Conservation (phyloP, 495 filamentous ascomycete species). For the Aspergillus mulundensis region DNA sequence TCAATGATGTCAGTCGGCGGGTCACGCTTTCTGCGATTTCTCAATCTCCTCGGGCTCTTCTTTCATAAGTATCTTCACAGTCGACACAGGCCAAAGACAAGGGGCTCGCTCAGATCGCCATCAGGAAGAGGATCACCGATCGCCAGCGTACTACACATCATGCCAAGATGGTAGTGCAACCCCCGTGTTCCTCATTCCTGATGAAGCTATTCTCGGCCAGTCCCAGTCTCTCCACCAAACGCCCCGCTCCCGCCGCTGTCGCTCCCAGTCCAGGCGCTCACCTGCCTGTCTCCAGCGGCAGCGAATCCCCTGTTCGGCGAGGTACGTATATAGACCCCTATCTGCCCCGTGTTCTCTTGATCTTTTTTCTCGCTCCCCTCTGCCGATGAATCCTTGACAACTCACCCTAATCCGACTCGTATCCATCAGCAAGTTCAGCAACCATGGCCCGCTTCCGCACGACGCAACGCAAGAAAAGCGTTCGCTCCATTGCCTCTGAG, state of each 20-base stretch:
- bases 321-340: constrained; percentile 3
- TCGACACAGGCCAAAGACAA: background rate
- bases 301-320: background rate
- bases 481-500: constrained; percentile 28
- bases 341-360: background rate
- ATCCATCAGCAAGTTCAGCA: background rate
- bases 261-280: background rate
- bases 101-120: background rate
- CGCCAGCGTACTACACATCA: background rate
- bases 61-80: background rate
- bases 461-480: constrained; percentile 24
- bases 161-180: constrained; percentile 13
- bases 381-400: background rate
- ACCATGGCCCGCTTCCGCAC: constrained; percentile 28
- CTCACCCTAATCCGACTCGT: background rate
- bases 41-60: background rate
- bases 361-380: background rate
- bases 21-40: background rate
- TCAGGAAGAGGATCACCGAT: background rate
- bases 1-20: constrained; percentile 15
- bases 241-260: constrained; percentile 2
- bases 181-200: constrained; percentile 1
- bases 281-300: background rate
- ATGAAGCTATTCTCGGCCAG: constrained; percentile 11
- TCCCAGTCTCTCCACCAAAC: background rate